A percentile compares a stretch with the other conserved stretches of the same genome.
phyloP scores from a whole-genome alignment of 768 basidiomycete species.

The Tricholoma matsutake region DNA sequence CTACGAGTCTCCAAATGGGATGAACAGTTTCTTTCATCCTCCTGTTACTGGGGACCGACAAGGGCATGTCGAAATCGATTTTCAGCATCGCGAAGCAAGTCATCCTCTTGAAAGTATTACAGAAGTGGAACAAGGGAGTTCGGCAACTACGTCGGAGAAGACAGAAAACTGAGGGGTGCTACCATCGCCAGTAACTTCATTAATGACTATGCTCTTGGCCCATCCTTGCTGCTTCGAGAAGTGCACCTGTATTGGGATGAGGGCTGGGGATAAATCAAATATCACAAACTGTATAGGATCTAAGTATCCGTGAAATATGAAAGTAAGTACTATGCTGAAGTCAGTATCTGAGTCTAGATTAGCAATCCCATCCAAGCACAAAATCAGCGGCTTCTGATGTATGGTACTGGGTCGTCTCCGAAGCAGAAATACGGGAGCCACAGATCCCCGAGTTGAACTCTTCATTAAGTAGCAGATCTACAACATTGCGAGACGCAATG shows the following conservation, averaged over 20 bases:
- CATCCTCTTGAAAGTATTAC: neutral
- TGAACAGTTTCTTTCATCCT: conserved; percentile 17
- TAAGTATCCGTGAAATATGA: conserved; percentile 8
- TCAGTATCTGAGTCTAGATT: conserved; percentile 12
- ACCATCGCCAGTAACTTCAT: conserved; percentile 9
- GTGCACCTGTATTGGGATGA: too few species aligned
- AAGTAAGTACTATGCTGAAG: neutral
- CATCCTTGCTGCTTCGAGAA: conserved; percentile 7
- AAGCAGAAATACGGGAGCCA: conserved; percentile 35
- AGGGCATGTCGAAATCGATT: conserved; percentile 35
- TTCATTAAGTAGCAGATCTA: conserved; percentile 74
- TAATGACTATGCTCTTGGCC: conserved; percentile 7
- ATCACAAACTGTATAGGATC: neutral
- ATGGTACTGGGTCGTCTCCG: conserved; percentile 6
- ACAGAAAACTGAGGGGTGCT: conserved; percentile 22
- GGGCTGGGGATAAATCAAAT: neutral
- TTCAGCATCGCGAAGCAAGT: conserved; percentile 1
- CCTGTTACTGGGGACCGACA: conserved; percentile 37
- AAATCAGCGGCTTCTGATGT: conserved; percentile 30
- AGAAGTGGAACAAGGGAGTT: neutral
- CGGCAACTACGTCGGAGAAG: conserved; percentile 28
- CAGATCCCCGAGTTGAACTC: conserved; percentile 74
- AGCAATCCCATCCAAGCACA: conserved; percentile 79
- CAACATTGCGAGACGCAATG: conserved; percentile 75
- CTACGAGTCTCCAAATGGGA: conserved; percentile 23